Evolutionary conservation across 441 rosid species (phyloP), one percentile per base, ranked within the genome.

Genomic region (Bocquillonia castaneifolia): DNA sequence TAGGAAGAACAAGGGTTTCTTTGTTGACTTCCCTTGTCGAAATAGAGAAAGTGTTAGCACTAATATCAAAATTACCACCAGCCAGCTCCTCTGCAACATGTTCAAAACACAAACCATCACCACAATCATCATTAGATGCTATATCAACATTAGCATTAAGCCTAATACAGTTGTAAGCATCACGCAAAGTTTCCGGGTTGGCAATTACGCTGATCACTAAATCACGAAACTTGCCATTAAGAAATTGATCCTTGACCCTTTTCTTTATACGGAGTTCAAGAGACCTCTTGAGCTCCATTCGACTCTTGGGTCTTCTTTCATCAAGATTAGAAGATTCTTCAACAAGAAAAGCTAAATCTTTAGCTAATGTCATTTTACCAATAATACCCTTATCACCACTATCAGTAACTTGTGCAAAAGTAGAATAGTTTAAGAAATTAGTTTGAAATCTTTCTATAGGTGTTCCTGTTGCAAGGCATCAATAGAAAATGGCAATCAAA

Each of bases 1-100:
- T 86, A 29, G 97, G 97, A 72, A 93, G 73, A 40, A 91, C 77
- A 60, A 93, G 92, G 62, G 76, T 81, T 82, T 89, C 95, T 73
- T 89, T 85, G 17, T 63, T 70, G 42, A 66, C 81, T 76, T 89
- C 92, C 79, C 81, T 87, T 29, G 93, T 74, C 10, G 81, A 80
- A 68, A 91, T 55, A 25, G 87, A 80, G 67, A 78, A 84, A 23
- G 83, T 81, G 76, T 88, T 82, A 56, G 79, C 79, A 39, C 64
- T 58, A 28, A 88, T 77, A 76, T 91, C 89, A 72, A 91, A 93
- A 64, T 28, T 69, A 17, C 88, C 91, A 63, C 69, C 69, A 48
- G 59, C 68, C 9, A 93, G 91, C 80, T 91, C 92, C 59, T 85
- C 81, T 13, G 88, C 88, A 12, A 85, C 50, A 71, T 77, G 76